phyloP scores from a whole-genome alignment of 2,329 filamentous ascomycete species.

The Botrytis fabae region DNA sequence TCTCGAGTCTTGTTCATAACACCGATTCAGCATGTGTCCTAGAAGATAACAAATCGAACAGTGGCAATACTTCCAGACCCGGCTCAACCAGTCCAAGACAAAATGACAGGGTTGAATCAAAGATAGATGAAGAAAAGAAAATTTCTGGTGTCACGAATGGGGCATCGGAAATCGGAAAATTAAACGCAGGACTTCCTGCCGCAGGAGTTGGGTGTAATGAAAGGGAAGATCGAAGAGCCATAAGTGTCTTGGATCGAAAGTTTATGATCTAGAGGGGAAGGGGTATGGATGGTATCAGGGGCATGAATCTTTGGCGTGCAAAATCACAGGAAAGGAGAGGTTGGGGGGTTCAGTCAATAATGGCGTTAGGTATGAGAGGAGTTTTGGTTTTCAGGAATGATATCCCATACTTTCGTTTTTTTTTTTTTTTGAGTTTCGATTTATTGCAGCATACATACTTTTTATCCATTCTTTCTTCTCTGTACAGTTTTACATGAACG shows the following conservation, averaged over 20 bases:
- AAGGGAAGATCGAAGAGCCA: constrained; percentile 63
- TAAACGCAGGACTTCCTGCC: constrained; percentile 42
- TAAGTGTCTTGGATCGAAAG: constrained; percentile 65
- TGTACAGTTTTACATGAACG: constrained; percentile 4
- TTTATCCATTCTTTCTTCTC: not conserved
- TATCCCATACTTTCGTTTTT: constrained; percentile 24
- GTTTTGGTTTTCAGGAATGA: constrained; percentile 19
- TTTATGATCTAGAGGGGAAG: constrained; percentile 42
- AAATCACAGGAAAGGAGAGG: constrained; percentile 6
- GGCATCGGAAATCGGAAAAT: constrained; percentile 52
- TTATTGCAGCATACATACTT: not conserved
- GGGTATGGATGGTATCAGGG: not conserved
- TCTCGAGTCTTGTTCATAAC: constrained; percentile 39
- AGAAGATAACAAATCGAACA: constrained; percentile 38
- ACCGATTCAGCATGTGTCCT: constrained; percentile 37
- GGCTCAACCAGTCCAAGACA: constrained; percentile 36
- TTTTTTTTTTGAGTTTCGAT: not conserved
- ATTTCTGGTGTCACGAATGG: not conserved
- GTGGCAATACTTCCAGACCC: constrained; percentile 36
- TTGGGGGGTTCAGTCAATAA: not conserved
- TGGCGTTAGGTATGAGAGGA: constrained; percentile 13
- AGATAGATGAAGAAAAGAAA: constrained; percentile 29
- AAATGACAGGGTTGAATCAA: constrained; percentile 43
- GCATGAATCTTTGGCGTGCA: constrained; percentile 13
- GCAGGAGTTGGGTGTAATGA: constrained; percentile 40